Base-by-base conservation (phyloP, 2,329 filamentous ascomycete genomes). In the Fusarium sp. region DNA sequence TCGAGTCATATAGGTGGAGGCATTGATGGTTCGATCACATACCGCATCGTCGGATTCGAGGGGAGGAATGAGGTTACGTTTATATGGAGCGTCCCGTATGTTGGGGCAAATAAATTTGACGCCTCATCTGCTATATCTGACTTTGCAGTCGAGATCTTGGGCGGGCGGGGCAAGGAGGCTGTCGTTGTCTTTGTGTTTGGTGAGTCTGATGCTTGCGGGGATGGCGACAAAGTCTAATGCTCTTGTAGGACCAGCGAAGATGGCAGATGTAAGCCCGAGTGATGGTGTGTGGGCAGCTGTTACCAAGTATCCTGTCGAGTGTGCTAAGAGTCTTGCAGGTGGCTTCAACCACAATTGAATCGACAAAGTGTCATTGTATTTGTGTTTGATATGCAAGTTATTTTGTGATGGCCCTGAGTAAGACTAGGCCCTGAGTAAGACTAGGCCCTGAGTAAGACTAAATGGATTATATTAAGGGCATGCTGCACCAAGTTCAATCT, bases 181-280 rank as follows among this genome's bases (percentile, higher is more conserved):
- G 63, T 67, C 2, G 66, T 49, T 19, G 28, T 68, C 18, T 68
- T 68, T 38, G 57, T 69, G 3, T 59, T 68, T 30, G 63, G 67
- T 69, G 23, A 64, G 64, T 64, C 8, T 25, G 8, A 4, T n/a
- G 1, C 12, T 3, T 6, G 7, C 2, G 23, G 3, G 7, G 4
- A 10, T 32, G 12, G 23, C n/a, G 1, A 18, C 6, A 3, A n/a
- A 49, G 12, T 8, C 33, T 37, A 12, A 64, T 37, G 4, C 8
- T 19, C 0, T 6, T 9, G 25, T 21, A 67, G 64, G 64, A 18
- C 60, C 42, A 21, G 23, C 21, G 2, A 16, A 23, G n/a, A 47
- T 15, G 9, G 28, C n/a, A 30, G n/a, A 62, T 40, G 23, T 37
- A 2, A 49, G 16, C 5, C 21, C n/a, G 9, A 16, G 33, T 18